Base-by-base conservation (phyloP, 164 flowering plant genomes). In the Berberis thunbergii region DNA sequence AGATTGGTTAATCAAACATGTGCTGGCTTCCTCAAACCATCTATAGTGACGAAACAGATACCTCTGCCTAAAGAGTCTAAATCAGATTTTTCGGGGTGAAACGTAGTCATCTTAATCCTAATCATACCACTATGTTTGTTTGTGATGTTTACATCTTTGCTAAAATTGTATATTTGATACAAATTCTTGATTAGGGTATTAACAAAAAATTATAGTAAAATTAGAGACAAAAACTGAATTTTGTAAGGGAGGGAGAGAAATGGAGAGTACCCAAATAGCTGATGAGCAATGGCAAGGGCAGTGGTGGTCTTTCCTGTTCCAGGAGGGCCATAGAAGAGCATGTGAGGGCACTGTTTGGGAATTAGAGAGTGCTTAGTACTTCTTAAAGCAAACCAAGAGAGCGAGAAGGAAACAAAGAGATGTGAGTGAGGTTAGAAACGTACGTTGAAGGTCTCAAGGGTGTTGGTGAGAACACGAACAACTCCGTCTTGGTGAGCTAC, bases 271-370 rank as follows among this genome's bases (percentile, higher is more conserved):
- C 99, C 99, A 60, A 72, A 94, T 12, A 91, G 86, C 77, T 94
- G 91, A 67, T 87, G 96, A 6, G 91, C 87, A 49, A 95, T 88
- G 53, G 99, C 97, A 6, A 91, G 94, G 0, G 94, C 97, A 1
- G 97, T 91, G 26, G 99, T 89, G 64, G 99, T 95, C 76, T 95
- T 95, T 0, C 97, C 99, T 1, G 99, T 95, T 4, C 99, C 99
- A 6, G 97, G 99, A 41, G 99, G 99, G 2, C 99, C 97, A 59
- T 95, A 95, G 75, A 95, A 91, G 44, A 95, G 87, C 97, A 95
- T 87, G 65, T 95, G 99, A 2, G 97, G 97, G 58, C 93, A 89
- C 99, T 91, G 67, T 59, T 57, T 9, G 12, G 7, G 7, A n/a
- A 52, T 26, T 42, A 57, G 41, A 57, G 39, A 57, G 8, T 11